Percentiles rank a stretch among this genome's conserved stretches.
phyloP scores from a whole-genome alignment of 495 filamentous ascomycete species.

The Annulohypoxylon maeteangense region DNA sequence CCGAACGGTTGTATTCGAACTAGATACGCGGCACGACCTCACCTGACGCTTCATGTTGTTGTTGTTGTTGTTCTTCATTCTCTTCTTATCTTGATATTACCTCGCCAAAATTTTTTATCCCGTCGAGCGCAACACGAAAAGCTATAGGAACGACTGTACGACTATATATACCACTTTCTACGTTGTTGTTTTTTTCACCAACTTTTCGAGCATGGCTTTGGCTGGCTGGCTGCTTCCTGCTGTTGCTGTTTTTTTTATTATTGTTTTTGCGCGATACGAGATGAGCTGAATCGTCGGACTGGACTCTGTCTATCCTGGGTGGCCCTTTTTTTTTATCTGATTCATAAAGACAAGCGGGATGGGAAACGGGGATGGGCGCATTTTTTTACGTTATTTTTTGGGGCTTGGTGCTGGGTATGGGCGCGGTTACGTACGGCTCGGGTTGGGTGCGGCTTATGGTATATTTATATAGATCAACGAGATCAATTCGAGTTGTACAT shows the following conservation, averaged over 20 bases:
- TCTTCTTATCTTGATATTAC: background rate
- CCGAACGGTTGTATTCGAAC: slow-evolving; percentile 15
- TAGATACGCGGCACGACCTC: slow-evolving; percentile 33
- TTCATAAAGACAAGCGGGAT: slow-evolving; percentile 5
- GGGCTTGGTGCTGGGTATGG: background rate
- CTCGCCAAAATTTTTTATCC: background rate
- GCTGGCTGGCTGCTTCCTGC: too few species aligned
- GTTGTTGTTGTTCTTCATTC: background rate
- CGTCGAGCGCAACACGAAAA: slow-evolving; percentile 23
- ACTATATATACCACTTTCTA: slow-evolving; percentile 43
- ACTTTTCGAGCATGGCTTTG: slow-evolving; percentile 19
- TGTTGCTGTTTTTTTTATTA: background rate
- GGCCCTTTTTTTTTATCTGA: slow-evolving; percentile 21
- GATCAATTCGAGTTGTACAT: slow-evolving; percentile 18
- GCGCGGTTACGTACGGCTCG: background rate
- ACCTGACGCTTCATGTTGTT: slow-evolving; percentile 21
- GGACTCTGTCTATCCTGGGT: slow-evolving; percentile 2
- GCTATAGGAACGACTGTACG: slow-evolving; percentile 41
- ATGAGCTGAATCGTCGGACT: background rate
- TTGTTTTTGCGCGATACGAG: background rate
- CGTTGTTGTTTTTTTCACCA: slow-evolving; percentile 4
- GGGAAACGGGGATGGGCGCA: slow-evolving; percentile 11
- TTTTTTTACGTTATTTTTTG: background rate
- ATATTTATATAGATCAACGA: slow-evolving; percentile 19
- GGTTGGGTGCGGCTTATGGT: background rate